Evolutionary conservation across 2,329 filamentous ascomycete species (phyloP).

Genomic region (Venturia effusa): DNA sequence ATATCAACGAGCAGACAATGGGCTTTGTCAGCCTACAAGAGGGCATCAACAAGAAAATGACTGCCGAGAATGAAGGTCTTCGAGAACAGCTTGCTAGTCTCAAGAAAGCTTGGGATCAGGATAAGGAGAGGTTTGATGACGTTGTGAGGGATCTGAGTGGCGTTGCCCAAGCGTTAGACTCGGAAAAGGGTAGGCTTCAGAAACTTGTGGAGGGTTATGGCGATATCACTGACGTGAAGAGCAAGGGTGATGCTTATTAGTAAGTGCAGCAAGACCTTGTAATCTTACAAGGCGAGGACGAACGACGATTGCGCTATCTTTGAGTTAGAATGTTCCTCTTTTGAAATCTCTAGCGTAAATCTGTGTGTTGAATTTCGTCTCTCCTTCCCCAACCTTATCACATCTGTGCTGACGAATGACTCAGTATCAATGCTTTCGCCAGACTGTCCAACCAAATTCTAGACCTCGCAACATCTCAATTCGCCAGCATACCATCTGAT

Average conservation of each 20-base stretch:
- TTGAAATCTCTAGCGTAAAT: background rate
- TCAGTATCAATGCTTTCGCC: constrained; percentile 40
- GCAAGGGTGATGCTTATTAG: constrained; percentile 33
- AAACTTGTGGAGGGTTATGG: constrained; percentile 32
- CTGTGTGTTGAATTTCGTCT: constrained; percentile 1
- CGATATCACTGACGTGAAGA: constrained; percentile 31
- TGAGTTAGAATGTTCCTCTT: background rate
- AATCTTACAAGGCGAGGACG: background rate
- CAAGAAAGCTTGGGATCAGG: constrained; percentile 17
- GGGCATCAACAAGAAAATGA: constrained; percentile 23
- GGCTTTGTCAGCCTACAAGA: constrained; percentile 31
- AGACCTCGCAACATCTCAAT: constrained; percentile 41
- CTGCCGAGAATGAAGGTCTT: constrained; percentile 19
- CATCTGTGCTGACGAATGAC: constrained; percentile 9
- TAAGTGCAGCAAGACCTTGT: constrained; percentile 22
- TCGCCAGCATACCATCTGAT: constrained; percentile 39
- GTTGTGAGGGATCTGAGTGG: constrained; percentile 16
- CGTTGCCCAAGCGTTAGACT: constrained; percentile 28
- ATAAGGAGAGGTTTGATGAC: constrained; percentile 16
- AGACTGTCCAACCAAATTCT: constrained; percentile 41
- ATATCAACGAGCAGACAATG: constrained; percentile 27
- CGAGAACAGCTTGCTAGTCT: constrained; percentile 21
- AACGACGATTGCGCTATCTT: background rate
- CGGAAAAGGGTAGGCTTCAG: constrained; percentile 31
- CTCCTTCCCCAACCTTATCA: constrained; percentile 14